Base-by-base conservation (phyloP, 1,139 yeast genomes). In the Hanseniaspora uvarum region DNA sequence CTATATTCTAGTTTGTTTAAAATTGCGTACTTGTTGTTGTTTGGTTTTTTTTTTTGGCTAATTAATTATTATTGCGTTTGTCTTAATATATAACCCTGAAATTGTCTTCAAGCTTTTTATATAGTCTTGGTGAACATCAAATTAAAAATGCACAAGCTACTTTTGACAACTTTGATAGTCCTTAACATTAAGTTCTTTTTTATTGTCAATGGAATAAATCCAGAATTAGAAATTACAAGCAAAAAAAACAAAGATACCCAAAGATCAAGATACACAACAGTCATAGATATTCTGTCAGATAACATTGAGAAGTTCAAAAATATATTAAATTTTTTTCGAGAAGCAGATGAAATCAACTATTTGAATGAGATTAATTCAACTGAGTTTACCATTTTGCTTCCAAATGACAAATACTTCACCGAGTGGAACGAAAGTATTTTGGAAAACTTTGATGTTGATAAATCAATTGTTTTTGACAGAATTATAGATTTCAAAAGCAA, bases 381-480 rank as follows among this genome's bases (percentile, higher is more conserved):
- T 0, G 69, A 89, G 19, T 66, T 87, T 46, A 96, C 96, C 0
- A 96, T 97, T 0, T 76, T 86, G 19, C 87, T 89, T 68, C 80
- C 84, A 61, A 96, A 96, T 0, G 88, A 85, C 67, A 37, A 44
- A 4, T 28, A 47, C 33, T 23, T 49, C 26, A 24, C 31, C 7
- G 73, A 70, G 16, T 63, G 59, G 24, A 60, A 54, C 19, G 62
- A 58, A 14, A 50, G 61, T 19, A 21, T 18, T 7, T 12, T 41
- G 14, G 31, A 23, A 5, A 67, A 63, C 5, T 60, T 65, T 55
- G 61, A 61, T 53, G 54, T 66, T 19, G 59, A 63, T 16, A 58
- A 63, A 39, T 65, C 61, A 55, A 47, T 67, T 2, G 49, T 67
- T 11, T 60, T 60, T 47, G 58, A 62, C 39, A 24, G 40, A 19